A percentile compares a stretch with the other conserved stretches of the same genome.
These are phyloP conservation scores for Allomyces macrogynus DNA, from an alignment of 192 early-diverging fungal species.

Conservation along the genomic window DNA sequence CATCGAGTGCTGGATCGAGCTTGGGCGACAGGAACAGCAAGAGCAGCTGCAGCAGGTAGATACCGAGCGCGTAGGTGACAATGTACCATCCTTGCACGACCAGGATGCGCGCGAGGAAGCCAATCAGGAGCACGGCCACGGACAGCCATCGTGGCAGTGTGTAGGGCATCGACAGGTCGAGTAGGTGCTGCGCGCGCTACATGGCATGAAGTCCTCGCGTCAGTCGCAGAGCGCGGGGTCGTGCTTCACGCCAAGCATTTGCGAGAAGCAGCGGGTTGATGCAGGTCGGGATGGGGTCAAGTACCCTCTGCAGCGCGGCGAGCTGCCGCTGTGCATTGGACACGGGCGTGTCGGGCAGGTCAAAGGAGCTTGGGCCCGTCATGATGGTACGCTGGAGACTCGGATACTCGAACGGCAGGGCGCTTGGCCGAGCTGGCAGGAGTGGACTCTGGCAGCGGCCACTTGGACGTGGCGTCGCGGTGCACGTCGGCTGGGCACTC, in stretches of 20 bases:
- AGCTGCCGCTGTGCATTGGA: not conserved
- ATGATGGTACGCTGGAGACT: too few relatives aligned
- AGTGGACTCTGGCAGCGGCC: too few relatives aligned
- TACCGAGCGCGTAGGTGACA: conserved; percentile 81
- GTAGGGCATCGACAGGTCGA: conserved; percentile 69
- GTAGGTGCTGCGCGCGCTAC: conserved; percentile 54
- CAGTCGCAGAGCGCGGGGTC: too few relatives aligned
- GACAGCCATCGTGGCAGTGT: conserved; percentile 50
- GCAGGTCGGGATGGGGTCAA: too few relatives aligned
- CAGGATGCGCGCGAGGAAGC: conserved; percentile 63
- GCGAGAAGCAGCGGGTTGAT: too few relatives aligned
- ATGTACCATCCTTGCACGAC: conserved; percentile 85
- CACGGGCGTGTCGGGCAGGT: not conserved
- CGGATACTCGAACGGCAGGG: too few relatives aligned
- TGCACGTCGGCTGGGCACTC: too few relatives aligned
- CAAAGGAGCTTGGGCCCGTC: not conserved
- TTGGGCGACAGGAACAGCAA: conserved; percentile 92
- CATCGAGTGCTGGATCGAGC: conserved; percentile 71
- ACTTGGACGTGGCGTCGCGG: too few relatives aligned
- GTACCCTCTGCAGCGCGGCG: too few relatives aligned
- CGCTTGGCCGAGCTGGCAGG: too few relatives aligned
- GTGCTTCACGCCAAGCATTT: too few relatives aligned
- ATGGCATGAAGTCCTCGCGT: not conserved
- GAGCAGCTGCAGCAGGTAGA: conserved; percentile 87
- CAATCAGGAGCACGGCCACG: conserved; percentile 31